Evolutionary conservation across 768 basidiomycete genomes (phyloP).

Genomic region (Calocera cornea): DNA sequence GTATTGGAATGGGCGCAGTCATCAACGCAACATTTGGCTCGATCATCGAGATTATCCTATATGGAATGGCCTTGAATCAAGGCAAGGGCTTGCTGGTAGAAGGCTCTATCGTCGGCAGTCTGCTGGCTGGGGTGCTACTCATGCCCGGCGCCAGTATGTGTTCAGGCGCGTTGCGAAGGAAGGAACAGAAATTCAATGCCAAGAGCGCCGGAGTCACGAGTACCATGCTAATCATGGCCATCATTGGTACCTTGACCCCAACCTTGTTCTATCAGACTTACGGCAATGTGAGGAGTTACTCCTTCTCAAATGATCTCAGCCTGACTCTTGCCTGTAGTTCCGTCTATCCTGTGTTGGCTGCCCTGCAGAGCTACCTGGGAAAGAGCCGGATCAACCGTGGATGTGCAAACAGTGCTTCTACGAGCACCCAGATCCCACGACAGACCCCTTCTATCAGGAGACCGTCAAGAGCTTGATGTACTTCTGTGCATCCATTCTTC

Average conservation of each 20-base stretch:
- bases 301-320: conserved; percentile 16
- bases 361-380: conserved; percentile 28
- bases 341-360: conserved; percentile 76
- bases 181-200: conserved; percentile 98
- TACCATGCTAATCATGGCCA: conserved; percentile 99
- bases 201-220: conserved; percentile 97
- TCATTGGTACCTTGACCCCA: conserved; percentile 88
- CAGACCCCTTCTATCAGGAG: conserved; percentile 92
- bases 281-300: conserved; percentile 58
- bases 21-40: conserved; percentile 99
- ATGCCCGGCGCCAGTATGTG: conserved; percentile 98
- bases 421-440: conserved; percentile 80
- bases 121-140: conserved; percentile 86
- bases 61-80: conserved; percentile 76
- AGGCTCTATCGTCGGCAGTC: conserved; percentile 88
- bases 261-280: conserved; percentile 98
- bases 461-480: conserved; percentile 95
- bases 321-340: conserved; percentile 43
- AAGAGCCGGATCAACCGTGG: conserved; percentile 43
- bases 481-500: conserved; percentile 77
- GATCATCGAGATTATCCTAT: conserved; percentile 94
- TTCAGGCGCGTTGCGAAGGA: conserved; percentile 71
- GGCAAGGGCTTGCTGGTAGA: conserved; percentile 90
- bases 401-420: conserved; percentile 87
- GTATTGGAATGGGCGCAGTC: conserved; percentile 98